Percentiles rank a stretch among this genome's conserved stretches.
phyloP scores from a whole-genome alignment of 1,284 basidiomycete genomes.

The Pseudozyma pruni region DNA sequence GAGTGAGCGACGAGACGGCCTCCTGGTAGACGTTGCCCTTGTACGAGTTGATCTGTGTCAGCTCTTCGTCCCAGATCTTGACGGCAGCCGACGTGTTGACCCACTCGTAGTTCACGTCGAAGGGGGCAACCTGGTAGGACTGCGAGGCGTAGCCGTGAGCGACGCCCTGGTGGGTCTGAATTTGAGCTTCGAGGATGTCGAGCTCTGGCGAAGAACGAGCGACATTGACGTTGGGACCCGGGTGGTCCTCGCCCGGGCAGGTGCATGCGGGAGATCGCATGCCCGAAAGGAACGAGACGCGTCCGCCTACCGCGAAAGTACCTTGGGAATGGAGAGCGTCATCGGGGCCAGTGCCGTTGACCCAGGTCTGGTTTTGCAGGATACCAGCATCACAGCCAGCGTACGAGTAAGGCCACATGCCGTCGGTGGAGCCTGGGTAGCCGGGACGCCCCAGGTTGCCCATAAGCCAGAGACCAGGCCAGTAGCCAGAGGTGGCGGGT shows the following conservation, averaged over 20 bases:
- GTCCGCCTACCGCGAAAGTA: conserved; percentile 28
- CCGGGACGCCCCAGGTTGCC: conserved; percentile 64
- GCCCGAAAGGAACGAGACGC: conserved; percentile 41
- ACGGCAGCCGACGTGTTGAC: conserved; percentile 29
- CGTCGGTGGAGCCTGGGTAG: conserved; percentile 65
- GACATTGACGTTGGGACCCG: conserved; percentile 60
- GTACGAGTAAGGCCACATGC: conserved; percentile 69
- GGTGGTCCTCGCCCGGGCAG: conserved; percentile 61
- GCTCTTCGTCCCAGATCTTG: conserved; percentile 45
- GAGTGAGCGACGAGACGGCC: conserved; percentile 61
- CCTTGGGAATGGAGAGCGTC: conserved; percentile 45
- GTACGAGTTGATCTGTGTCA: conserved; percentile 60
- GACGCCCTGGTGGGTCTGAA: conserved; percentile 69
- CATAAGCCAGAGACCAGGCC: conserved; percentile 69
- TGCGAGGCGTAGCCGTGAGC: conserved; percentile 58
- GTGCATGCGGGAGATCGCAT: conserved; percentile 57
- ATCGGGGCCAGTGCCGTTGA: conserved; percentile 54
- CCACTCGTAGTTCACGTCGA: conserved; percentile 62
- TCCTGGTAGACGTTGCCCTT: conserved; percentile 65
- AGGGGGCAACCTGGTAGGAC: conserved; percentile 67
- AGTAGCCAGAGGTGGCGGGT: conserved; percentile 69
- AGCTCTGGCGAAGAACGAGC: conserved; percentile 67
- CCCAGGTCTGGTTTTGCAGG: conserved; percentile 54
- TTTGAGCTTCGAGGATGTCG: conserved; percentile 69
- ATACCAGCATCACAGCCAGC: conserved; percentile 66